Evolutionary conservation across 306 rosid genomes (phyloP), one percentile per base, ranked within the genome.

Genomic region (Crataegus laevigata): DNA sequence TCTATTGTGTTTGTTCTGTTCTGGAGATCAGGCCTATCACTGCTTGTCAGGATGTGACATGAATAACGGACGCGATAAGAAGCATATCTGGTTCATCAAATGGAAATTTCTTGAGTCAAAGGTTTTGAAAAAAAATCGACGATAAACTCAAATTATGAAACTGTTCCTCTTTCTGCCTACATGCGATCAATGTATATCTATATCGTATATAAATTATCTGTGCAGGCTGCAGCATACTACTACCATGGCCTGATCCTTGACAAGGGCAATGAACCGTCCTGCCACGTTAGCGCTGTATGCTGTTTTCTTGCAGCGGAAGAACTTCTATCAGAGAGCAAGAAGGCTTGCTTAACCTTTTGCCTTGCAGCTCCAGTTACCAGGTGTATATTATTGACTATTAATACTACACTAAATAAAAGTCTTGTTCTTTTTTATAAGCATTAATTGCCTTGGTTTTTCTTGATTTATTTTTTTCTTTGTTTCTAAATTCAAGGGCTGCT

Each of bases 281-380:
- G 83, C 79, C 91, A 90, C 67, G 82, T 92, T 28, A 71, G 83
- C 1, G 97, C 96, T 0, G 88, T 89, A 30, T 92, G 92, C 26
- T 90, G 99, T 79, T 94, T 94, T 84, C 97, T 94, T 72, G 96
- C 96, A 9, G 93, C 99, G 11, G 96, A 92, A 85, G 90, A 92
- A 79, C 86, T 94, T 81, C 81, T 90, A 38, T 69, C 77, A 17
- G 97, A 92, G 86, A 84, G 97, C 88, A 94, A 90, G 87, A 94
- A 88, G 78, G 92, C 91, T 13, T 89, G 92, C 85, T 76, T 92
- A 68, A 89, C 88, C 88, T 92, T 89, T 82, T 92, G 96, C 82
- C 96, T 94, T 66, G 92, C 96, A 75, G 78, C 88, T 78, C 97
- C 99, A 30, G 96, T 89, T 24, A 94, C 96, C 77, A 92, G 99